phyloP scores from a whole-genome alignment of 805 yeast species.

The Suhomyces canberraensis region DNA sequence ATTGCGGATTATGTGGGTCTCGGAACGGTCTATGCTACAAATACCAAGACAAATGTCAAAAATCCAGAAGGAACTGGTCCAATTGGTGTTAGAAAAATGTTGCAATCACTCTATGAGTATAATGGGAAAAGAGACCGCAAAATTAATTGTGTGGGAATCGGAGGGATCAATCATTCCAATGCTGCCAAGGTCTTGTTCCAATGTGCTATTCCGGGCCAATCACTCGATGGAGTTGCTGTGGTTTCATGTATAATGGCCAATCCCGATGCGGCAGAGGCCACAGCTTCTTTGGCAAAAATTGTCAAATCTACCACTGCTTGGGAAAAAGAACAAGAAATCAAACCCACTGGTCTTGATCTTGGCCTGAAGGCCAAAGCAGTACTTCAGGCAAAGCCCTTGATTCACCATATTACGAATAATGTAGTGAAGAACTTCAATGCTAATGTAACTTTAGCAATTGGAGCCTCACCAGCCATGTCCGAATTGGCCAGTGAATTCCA shows the following conservation, averaged over 20 bases:
- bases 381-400: conserved; percentile 49
- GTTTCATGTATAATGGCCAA: conserved; percentile 83
- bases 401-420: conserved; percentile 83
- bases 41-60: conserved; percentile 56
- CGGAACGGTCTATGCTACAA: conserved; percentile 74
- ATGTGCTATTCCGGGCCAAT: conserved; percentile 41
- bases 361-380: conserved; percentile 7
- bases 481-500: conserved; percentile 64
- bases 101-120: conserved; percentile 40
- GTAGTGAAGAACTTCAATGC: conserved; percentile 91
- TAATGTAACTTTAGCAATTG: conserved; percentile 76
- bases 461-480: conserved; percentile 89
- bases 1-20: conserved; percentile 80
- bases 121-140: conserved; percentile 25
- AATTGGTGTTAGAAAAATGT: conserved; percentile 55
- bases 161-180: conserved; percentile 70
- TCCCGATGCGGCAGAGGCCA: conserved; percentile 49
- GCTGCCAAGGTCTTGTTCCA: conserved; percentile 55
- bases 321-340: not conserved
- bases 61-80: conserved; percentile 61
- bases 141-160: conserved; percentile 71
- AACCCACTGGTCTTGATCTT: not conserved
- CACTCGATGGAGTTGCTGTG: conserved; percentile 80
- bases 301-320: conserved; percentile 21
- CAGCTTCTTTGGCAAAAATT: conserved; percentile 34